Evolutionary conservation across 2,329 filamentous ascomycete species (phyloP).

Genomic region (Fusarium pseudonygamai): DNA sequence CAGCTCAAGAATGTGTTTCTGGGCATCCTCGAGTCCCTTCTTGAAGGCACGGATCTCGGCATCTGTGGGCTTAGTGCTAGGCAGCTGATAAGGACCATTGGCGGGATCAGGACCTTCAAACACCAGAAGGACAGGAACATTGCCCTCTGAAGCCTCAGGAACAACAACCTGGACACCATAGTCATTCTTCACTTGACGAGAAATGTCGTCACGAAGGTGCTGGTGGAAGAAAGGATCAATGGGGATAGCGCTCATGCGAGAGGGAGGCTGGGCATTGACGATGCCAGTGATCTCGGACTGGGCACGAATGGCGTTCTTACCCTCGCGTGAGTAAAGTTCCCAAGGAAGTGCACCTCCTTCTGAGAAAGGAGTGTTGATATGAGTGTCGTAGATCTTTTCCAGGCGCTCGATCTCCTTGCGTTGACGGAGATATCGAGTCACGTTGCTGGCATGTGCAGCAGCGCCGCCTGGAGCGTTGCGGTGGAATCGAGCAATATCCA

Average conservation of each 20-base stretch:
- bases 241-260: constrained; percentile 71
- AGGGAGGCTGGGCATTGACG: constrained; percentile 77
- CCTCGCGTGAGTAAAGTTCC: constrained; percentile 88
- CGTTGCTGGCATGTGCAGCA: constrained; percentile 80
- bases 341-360: constrained; percentile 78
- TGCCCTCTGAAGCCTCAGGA: constrained; percentile 68
- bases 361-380: constrained; percentile 82
- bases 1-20: constrained; percentile 65
- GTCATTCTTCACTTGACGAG: constrained; percentile 70
- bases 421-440: constrained; percentile 88
- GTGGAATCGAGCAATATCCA: constrained; percentile 85
- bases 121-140: constrained; percentile 74
- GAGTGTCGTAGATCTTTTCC: constrained; percentile 82
- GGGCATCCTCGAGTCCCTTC: constrained; percentile 64
- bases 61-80: constrained; percentile 62
- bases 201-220: constrained; percentile 73
- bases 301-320: constrained; percentile 82
- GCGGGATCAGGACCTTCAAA: constrained; percentile 71
- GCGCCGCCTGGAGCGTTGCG: constrained; percentile 76
- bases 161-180: constrained; percentile 79
- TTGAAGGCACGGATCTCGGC: constrained; percentile 64
- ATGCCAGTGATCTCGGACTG: constrained; percentile 79
- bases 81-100: constrained; percentile 61
- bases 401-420: constrained; percentile 84
- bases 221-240: constrained; percentile 84